Base-by-base conservation (phyloP, 805 yeast species). In the Kazachstania kunashirensis region DNA sequence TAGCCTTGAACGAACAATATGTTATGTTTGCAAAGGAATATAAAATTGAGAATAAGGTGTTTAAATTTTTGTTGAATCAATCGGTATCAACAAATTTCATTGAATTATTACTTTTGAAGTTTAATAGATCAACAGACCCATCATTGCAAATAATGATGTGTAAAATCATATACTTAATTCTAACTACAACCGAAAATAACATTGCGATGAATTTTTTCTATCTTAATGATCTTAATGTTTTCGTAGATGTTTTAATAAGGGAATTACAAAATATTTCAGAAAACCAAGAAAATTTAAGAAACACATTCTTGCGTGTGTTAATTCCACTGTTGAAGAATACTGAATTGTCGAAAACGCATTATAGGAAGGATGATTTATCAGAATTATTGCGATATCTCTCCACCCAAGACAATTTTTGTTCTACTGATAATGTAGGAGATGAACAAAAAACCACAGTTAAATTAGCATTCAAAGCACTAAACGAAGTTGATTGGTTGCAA, bases 1-100 rank as follows among this genome's bases (percentile, higher is more conserved):
- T 88, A 27, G 77, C 85, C 1, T 63, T 88, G 18, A 88, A 88
- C 58, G 96, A 88, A 54, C 96, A 88, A 58, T 88, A 75, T 57
- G 75, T 88, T 79, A 79, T 84, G 27, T 62, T 73, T 43, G 65
- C 46, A 49, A 67, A 55, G 26, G 50, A 47, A 5, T 48, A 42
- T 23, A 32, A 26, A 2, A 45, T 63, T 18, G 53, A 53, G 30
- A 72, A 77, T 47, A 71, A 70, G 40, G 79, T 83, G 2, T 73
- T 81, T 49, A 64, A 68, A 4, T 68, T 71, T 3, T 54, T 88
- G 37, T 61, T 70, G 27, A 52, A 59, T 21, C 62, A 68, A 19
- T 47, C 63, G 11, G 53, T 60, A 12, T 73, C 70, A 34, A 68
- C 68, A 19, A 64, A 68, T 30, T 78, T 86, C 42, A 74, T 78